Evolutionary conservation across 1,139 yeast genomes (phyloP), one percentile per base, ranked within the genome.

Genomic region (Suhomyces terraborum): DNA sequence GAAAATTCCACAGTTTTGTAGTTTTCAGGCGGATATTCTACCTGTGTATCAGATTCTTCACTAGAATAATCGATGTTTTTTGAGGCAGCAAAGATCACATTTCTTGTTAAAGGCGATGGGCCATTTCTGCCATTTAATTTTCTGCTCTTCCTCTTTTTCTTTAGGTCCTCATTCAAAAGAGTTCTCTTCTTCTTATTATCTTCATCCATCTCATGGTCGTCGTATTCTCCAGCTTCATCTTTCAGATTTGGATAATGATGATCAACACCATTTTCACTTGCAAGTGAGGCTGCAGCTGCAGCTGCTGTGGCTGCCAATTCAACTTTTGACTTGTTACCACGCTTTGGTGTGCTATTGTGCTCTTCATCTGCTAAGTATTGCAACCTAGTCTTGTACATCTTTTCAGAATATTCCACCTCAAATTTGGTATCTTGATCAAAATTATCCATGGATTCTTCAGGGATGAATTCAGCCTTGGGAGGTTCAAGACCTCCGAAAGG

Each of bases 391-490:
- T 69, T 67, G 46, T 75, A 76, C 87, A 88, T 87, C 30, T 69
- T 73, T 34, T 77, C 76, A 1, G 95, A 95, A 62, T 82, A 89
- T 38, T 74, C 78, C 26, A 77, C 66, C 58, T 91, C 98, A 40
- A 71, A 77, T 6, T 75, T 79, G 2, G 95, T 75, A 56, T 91
- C 97, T 39, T 76, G 71, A 54, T 85, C 89, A 54, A 77, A 84
- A 4, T 57, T 50, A 3, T 58, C 64, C 17, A 67, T 64, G 32
- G 68, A 72, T 0, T 67, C 71, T 12, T 61, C 65, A 1, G 67
- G 54, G 2, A 77, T 62, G 21, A 67, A 56, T 38, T 64, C 67
- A n/a, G 80, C 56, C 1, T 66, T 57, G 0, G 89, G 88, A 5
- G 81, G 67, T 42, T 55, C 64, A 28, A 63, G 63, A 3, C 64